Percentiles rank a stretch among this genome's conserved stretches.
These are phyloP conservation scores for Pseudogymnoascus sp. DNA, from an alignment of 2,329 filamentous ascomycete species.

Conservation along the genomic window DNA sequence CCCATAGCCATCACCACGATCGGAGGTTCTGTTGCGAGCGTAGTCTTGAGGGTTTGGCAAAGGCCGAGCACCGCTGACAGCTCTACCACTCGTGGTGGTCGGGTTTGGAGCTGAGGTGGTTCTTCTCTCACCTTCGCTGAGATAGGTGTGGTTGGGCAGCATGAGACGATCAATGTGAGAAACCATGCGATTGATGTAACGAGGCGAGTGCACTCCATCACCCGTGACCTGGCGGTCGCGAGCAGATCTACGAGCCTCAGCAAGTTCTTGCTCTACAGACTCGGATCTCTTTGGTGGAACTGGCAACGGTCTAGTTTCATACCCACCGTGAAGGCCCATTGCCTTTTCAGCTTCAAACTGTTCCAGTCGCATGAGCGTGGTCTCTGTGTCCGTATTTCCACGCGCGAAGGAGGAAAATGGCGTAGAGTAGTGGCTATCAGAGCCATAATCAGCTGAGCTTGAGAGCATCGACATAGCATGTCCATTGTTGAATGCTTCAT, in stretches of 20 bases:
- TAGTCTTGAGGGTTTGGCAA: not conserved
- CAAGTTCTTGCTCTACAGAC: slow-evolving; percentile 23
- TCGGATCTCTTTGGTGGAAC: slow-evolving; percentile 23
- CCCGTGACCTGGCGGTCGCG: slow-evolving; percentile 22
- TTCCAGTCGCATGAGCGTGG: not conserved
- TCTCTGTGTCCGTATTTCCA: not conserved
- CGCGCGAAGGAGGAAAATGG: not conserved
- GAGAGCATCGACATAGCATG: not conserved
- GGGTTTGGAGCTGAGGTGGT: slow-evolving; percentile 19
- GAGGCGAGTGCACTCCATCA: slow-evolving; percentile 28
- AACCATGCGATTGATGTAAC: slow-evolving; percentile 51
- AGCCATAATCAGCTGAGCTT: not conserved
- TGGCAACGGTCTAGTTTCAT: slow-evolving; percentile 24
- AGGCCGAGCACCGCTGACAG: not conserved
- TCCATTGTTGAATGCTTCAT: slow-evolving; percentile 72
- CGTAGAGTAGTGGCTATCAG: slow-evolving; percentile 3
- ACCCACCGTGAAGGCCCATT: slow-evolving; percentile 5
- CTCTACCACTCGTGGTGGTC: slow-evolving; percentile 17
- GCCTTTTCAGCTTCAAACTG: not conserved
- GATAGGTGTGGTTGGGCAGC: slow-evolving; percentile 26
- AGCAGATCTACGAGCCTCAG: slow-evolving; percentile 23
- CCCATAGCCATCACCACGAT: not conserved
- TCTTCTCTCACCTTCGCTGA: slow-evolving; percentile 11
- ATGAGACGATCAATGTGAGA: slow-evolving; percentile 50
- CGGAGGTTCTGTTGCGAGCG: not conserved